Evolutionary conservation across 2,329 filamentous ascomycete species (phyloP).

Genomic region (Aspergillus nomiae): DNA sequence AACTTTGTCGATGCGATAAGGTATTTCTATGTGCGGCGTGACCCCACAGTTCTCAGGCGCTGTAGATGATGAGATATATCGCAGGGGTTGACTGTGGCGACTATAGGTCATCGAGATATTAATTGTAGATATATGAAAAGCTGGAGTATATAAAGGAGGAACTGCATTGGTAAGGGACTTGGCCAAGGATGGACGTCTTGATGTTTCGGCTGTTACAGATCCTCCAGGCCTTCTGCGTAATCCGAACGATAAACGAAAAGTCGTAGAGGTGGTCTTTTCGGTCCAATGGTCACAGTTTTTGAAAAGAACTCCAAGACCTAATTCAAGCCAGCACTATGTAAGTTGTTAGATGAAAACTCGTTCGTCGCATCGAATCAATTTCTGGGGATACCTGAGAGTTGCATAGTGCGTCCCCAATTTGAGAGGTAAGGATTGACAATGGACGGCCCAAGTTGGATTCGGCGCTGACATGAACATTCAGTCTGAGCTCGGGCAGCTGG

Average conservation of each 20-base stretch:
- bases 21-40: not conserved
- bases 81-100: not conserved
- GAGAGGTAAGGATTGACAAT: constrained; percentile 15
- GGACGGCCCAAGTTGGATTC: constrained; percentile 1
- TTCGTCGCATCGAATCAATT: not conserved
- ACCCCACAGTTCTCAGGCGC: not conserved
- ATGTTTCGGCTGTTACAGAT: not conserved
- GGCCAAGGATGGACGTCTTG: constrained; percentile 21
- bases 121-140: constrained; percentile 23
- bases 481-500: constrained; percentile 28
- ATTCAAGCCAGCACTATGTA: constrained; percentile 34
- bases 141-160: constrained; percentile 20
- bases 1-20: not conserved
- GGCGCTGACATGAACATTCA: constrained; percentile 28
- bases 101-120: constrained; percentile 23
- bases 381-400: constrained; percentile 24
- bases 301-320: constrained; percentile 28
- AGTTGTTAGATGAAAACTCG: not conserved
- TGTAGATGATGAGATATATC: not conserved
- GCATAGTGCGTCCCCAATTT: constrained; percentile 26
- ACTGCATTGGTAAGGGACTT: constrained; percentile 15
- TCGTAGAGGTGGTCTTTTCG: constrained; percentile 4
- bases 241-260: constrained; percentile 23
- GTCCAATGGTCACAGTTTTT: constrained; percentile 19
- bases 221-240: constrained; percentile 17